Base-by-base conservation (phyloP, 345 rosid genomes). In the Populus davidiana region DNA sequence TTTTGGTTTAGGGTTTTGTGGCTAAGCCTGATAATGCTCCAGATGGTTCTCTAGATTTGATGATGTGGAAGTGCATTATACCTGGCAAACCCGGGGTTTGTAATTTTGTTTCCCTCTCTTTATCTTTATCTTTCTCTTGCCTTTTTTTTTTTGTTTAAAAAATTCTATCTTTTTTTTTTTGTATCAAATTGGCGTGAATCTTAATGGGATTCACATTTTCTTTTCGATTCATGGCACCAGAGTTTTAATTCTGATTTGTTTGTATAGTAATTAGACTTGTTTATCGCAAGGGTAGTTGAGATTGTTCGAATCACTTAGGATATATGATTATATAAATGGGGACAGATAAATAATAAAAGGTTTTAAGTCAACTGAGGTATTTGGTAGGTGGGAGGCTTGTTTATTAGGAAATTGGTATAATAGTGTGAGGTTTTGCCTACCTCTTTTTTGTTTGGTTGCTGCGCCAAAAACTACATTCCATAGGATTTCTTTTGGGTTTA, bases 51-150 rank as follows among this genome's bases (percentile, higher is more conserved):
- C 47, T 75, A n/a, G 70, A 67, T 67, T 50, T 67, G 73, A 75
- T 75, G 78, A 49, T 54, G 8, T 52, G 73, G 78, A 68, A 52
- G 70, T 75, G 78, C 35, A 50, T 68, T 47, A 67, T 75, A 62
- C 78, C 72, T 67, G 78, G 72, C 71, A 67, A 67, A 68, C 70
- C 73, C 2, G 78, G 78, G 67, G 71, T 67, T 10, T 43, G 66
- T 52, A 43, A 10, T 36, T n/a, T 21, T 52, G 5, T n/a, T 38
- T 33, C 12, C 25, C 64, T 10, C 47, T 50, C 1, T 66, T 21
- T 21, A 8, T 23, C 14, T 31, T 13, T n/a, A 6, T 9, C 29
- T 59, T 25, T 25, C 25, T 1, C 25, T 25, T 25, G 25, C 25
- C 25, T 2, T 21, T 7, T 18, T 52, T 52, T 8, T 54, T 47